A percentile compares a stretch with the other conserved stretches of the same genome.
Evolutionary conservation across 768 basidiomycete species (phyloP).

Genomic region (Pulveroboletus sp.): DNA sequence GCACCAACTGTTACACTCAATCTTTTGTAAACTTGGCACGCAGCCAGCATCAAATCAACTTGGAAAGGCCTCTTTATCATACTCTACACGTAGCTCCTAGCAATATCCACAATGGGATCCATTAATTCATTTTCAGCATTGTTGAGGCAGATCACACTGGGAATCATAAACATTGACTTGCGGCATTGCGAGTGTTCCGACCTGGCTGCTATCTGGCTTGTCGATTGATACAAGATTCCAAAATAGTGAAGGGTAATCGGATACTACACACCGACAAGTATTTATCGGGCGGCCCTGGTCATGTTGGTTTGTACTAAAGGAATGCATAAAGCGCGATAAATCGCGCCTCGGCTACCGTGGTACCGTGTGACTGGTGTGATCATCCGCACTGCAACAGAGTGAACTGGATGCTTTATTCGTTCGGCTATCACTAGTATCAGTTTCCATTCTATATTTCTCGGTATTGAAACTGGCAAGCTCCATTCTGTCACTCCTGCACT

Average conservation of each 20-base stretch:
- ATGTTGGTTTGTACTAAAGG: no score
- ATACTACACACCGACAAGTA: no score
- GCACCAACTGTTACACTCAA: slow-evolving; percentile 2
- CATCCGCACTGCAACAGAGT: slow-evolving; percentile 51
- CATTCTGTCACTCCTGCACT: slow-evolving; percentile 70
- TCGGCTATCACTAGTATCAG: no score
- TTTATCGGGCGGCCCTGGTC: no score
- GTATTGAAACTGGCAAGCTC: slow-evolving; percentile 79
- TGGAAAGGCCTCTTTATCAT: slow-evolving; percentile 2
- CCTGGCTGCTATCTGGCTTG: no score
- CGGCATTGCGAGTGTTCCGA: slow-evolving; percentile 31
- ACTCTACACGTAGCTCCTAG: slow-evolving; percentile 14
- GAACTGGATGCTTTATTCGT: slow-evolving; percentile 88
- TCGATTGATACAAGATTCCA: no score
- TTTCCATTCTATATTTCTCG: slow-evolving; percentile 84
- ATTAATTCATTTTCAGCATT: neutral
- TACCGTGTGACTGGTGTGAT: neutral
- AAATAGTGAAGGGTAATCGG: no score
- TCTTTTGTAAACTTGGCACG: slow-evolving; percentile 9
- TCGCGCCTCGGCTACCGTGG: neutral
- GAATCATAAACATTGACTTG: neutral
- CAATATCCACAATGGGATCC: neutral
- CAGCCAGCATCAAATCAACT: neutral
- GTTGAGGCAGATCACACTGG: neutral
- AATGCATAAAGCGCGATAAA: slow-evolving; percentile 72